Evolutionary conservation across 2,329 filamentous ascomycete species (phyloP), one percentile per base, ranked within the genome.

Genomic region (Setomelanomma holmii): DNA sequence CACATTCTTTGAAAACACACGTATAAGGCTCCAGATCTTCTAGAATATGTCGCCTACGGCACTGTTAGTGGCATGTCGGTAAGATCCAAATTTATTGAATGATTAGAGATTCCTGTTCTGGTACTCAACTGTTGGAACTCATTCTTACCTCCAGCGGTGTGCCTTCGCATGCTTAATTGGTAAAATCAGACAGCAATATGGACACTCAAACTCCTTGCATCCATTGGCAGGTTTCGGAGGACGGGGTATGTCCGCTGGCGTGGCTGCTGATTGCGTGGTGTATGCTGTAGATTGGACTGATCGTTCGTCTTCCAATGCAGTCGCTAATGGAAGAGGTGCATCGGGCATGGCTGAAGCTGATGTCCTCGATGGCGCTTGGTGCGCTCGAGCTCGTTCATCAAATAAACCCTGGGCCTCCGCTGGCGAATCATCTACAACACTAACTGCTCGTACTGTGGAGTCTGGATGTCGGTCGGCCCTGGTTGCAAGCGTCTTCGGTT

Each of bases 151-250:
- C 55, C 55, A 58, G 20, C 45, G 46, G 14, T 20, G n/a, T 14
- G 44, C 42, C 20, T 40, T 48, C 7, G 43, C 23, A 23, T 55
- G 27, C 33, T 23, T 41, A 6, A 46, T 34, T 14, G 55, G 51
- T n/a, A 52, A 43, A 12, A 60, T 44, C 16, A 45, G 41, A 19
- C 47, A 58, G 36, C 56, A 60, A 38, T 55, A 58, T 6, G 54
- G 56, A 35, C 56, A 60, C 22, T 58, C 46, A 45, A 60, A 60
- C 41, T 60, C 56, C 22, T 51, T 51, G 20, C 49, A 44, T 4
- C 27, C 30, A 5, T 36, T 21, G 5, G 49, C 30, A 10, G 51
- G 30, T 17, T 49, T 57, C n/a, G 56, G 56, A 0, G 55, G 42
- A 16, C 20, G 41, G n/a, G 56, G 56, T 2, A 58, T 30, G 10